phyloP scores from a whole-genome alignment of 331 rosid genomes.

The Quercus tomentella region DNA sequence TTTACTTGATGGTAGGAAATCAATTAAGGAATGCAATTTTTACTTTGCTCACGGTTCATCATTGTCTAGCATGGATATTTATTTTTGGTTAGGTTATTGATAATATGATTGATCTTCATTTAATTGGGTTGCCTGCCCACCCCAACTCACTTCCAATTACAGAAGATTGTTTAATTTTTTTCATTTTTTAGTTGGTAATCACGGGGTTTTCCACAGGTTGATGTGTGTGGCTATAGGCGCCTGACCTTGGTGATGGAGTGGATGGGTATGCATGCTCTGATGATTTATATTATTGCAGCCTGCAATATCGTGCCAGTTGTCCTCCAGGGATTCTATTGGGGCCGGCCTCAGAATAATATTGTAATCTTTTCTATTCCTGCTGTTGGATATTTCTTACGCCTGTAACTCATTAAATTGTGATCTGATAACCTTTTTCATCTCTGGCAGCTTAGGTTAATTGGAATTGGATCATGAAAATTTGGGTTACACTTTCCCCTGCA shows the following conservation, averaged over 20 bases:
- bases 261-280: constrained; percentile 91
- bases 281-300: constrained; percentile 68
- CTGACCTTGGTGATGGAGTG: constrained; percentile 58
- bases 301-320: constrained; percentile 84
- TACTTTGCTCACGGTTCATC: not conserved
- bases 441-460: constrained; percentile 55
- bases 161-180: not conserved
- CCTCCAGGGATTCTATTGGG: constrained; percentile 83
- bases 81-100: not conserved
- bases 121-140: not conserved
- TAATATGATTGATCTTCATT: not conserved
- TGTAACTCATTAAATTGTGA: not conserved
- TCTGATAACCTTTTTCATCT: not conserved
- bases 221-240: constrained; percentile 72
- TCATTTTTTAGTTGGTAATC: not conserved
- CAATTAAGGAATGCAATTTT: not conserved
- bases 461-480: constrained; percentile 49
- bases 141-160: not conserved
- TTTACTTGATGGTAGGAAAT: constrained; percentile 73
- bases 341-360: constrained; percentile 69
- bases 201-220: constrained; percentile 54
- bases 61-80: not conserved
- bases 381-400: not conserved
- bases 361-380: constrained; percentile 32
- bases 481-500: not conserved